Percentiles rank a stretch among this genome's conserved stretches.
phyloP scores from a whole-genome alignment of 2,329 filamentous ascomycete species.

The Chrysoporthe puriensis region DNA sequence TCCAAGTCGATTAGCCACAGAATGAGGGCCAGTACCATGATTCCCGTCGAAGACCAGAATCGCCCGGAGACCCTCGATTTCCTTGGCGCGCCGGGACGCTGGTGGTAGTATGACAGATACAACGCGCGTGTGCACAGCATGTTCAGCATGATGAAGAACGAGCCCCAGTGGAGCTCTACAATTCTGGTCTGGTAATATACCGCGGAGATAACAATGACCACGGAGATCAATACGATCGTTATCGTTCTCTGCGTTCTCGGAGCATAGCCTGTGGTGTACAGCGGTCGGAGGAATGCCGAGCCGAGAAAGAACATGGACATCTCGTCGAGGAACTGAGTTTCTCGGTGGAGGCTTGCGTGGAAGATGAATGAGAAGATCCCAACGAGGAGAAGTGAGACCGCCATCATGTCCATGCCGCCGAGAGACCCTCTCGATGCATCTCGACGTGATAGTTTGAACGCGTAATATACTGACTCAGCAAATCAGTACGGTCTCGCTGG shows the following conservation, averaged over 20 bases:
- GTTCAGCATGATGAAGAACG: slow-evolving; percentile 41
- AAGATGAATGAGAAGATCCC: slow-evolving; percentile 49
- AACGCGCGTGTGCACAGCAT: slow-evolving; percentile 40
- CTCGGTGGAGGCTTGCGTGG: slow-evolving; percentile 49
- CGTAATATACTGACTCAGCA: slow-evolving; percentile 14
- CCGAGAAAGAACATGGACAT: slow-evolving; percentile 61
- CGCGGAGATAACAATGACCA: slow-evolving; percentile 45
- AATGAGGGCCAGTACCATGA: slow-evolving; percentile 50
- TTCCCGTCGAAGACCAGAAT: slow-evolving; percentile 36
- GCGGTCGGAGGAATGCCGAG: slow-evolving; percentile 55
- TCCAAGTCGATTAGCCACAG: slow-evolving; percentile 63
- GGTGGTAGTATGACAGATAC: slow-evolving; percentile 40
- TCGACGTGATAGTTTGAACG: slow-evolving; percentile 32
- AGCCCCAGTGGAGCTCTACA: slow-evolving; percentile 48
- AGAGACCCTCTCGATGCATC: slow-evolving; percentile 42
- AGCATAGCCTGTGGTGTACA: slow-evolving; percentile 49
- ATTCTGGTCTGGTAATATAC: slow-evolving; percentile 48
- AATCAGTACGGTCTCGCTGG: not conserved
- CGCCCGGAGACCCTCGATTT: slow-evolving; percentile 33
- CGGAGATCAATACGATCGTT: slow-evolving; percentile 44
- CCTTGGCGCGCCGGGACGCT: slow-evolving; percentile 35
- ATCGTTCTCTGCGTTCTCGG: slow-evolving; percentile 37
- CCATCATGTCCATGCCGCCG: slow-evolving; percentile 44
- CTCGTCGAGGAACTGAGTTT: slow-evolving; percentile 55
- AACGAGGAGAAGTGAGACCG: slow-evolving; percentile 45